Evolutionary conservation across 495 filamentous ascomycete species (phyloP).

Genomic region (Aspergillus incahuasiensis): DNA sequence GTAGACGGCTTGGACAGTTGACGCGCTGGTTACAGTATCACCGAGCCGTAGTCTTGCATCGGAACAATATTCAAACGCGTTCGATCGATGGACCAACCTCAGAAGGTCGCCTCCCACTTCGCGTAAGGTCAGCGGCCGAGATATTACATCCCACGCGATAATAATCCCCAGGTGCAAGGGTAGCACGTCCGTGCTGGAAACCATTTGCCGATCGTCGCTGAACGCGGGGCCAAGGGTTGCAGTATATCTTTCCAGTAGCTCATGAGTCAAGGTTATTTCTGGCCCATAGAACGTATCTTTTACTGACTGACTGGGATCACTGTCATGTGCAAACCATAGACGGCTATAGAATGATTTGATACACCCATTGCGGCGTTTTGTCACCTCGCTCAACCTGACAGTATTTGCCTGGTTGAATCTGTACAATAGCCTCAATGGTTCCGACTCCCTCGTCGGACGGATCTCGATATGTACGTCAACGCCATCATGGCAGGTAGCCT

Average conservation of each 20-base stretch:
- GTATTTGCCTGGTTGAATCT: slow-evolving; percentile 71
- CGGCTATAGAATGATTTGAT: slow-evolving; percentile 91
- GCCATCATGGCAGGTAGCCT: slow-evolving; percentile 9
- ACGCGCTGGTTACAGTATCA: slow-evolving; percentile 19
- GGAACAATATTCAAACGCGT: slow-evolving; percentile 21
- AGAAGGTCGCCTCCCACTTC: slow-evolving; percentile 28
- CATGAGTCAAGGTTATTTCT: slow-evolving; percentile 13
- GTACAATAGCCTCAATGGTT: slow-evolving; percentile 60
- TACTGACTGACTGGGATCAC: not conserved
- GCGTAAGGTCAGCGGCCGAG: slow-evolving; percentile 21
- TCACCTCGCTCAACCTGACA: slow-evolving; percentile 76
- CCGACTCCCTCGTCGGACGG: not conserved
- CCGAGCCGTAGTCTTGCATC: slow-evolving; percentile 24
- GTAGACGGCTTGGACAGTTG: slow-evolving; percentile 18
- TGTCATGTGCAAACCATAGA: slow-evolving; percentile 81
- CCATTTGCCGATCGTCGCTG: slow-evolving; percentile 9
- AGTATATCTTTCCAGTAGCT: slow-evolving; percentile 4
- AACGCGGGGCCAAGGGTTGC: slow-evolving; percentile 11
- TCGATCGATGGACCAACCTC: slow-evolving; percentile 30
- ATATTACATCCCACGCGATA: slow-evolving; percentile 29
- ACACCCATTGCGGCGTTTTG: slow-evolving; percentile 76
- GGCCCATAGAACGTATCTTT: slow-evolving; percentile 47
- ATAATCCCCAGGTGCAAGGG: slow-evolving; percentile 25
- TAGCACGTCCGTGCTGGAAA: slow-evolving; percentile 6
- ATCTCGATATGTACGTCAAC: slow-evolving; percentile 10